Base-by-base conservation (phyloP, 2,329 filamentous ascomycete species). In the Rhytidhysteron rufulum region DNA sequence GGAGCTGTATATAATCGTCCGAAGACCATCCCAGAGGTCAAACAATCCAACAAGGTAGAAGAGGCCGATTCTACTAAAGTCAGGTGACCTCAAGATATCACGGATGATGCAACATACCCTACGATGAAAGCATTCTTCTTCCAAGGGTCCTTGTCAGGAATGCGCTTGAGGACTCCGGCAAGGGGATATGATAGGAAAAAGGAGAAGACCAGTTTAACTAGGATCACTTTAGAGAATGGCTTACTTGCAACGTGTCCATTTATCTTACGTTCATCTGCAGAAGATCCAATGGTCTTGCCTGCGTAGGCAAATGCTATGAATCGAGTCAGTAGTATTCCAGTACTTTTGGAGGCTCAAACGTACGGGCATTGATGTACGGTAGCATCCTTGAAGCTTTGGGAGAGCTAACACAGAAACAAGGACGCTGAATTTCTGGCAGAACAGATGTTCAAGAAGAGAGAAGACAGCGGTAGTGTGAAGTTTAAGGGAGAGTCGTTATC, bases 1-100 rank as follows among this genome's bases (percentile, higher is more conserved):
- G 1, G 91, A 82, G 60, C 87, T 89, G 60, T 95, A 82, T 43
- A 86, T 63, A 29, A 98, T 71, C 2, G 90, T 95, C 29, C 79
- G 77, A 11, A 94, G 68, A 41, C 93, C 94, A 65, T 70, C 74
- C 90, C 91, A 97, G 34, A 98, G 77, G 59, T 95, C 86, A 67
- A 95, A 98, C 3, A 98, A 78, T 21, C 93, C 93, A 41, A 98
- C 77, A 6, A 98, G 77, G 65, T 95, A 97, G 72, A 98, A 97
- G 18, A 93, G 62, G 4, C 86, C 86, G 13, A 88, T 80, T 20
- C 84, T 88, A 39, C 4, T 43, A 5, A 2, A 42, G 34, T 59
- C 22, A 50, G 42, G 21, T 31, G n/a, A 13, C 34, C 10, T 9
- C 20, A 11, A 16, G 33, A 39, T 34, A 9, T 8, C 22, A 5